Conservation (phyloP, 768 basidiomycete species). For the Boletus pseudopeckii region DNA sequence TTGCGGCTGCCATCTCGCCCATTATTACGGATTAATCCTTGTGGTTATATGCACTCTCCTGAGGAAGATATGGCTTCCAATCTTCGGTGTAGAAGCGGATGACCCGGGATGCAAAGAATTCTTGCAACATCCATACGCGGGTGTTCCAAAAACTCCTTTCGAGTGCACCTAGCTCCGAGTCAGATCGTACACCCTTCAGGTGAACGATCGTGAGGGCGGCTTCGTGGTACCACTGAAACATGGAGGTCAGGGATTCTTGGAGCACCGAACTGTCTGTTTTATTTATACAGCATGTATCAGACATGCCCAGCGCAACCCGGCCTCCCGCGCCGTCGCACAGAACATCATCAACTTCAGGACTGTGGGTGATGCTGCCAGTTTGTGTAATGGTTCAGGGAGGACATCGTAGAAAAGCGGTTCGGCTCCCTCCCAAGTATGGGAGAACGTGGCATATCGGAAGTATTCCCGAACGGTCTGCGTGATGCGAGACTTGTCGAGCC, state of each 20-base stretch:
- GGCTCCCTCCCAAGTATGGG: constrained; percentile 4
- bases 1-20: not conserved
- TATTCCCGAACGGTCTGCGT: not conserved
- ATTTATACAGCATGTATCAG: constrained; percentile 16
- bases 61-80: not conserved
- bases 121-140: not conserved
- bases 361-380: not conserved
- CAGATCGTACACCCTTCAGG: not conserved
- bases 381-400: not conserved
- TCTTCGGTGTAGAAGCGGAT: not conserved
- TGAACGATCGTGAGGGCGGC: not conserved
- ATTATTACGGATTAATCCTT: not conserved
- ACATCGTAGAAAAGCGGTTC: not conserved
- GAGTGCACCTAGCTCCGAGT: not conserved
- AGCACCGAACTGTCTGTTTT: not conserved
- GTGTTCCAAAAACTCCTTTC: not conserved
- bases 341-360: constrained; percentile 1
- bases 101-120: not conserved
- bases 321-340: not conserved
- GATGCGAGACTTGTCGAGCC: not conserved
- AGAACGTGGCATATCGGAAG: constrained; percentile 5
- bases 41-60: not conserved
- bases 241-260: not conserved
- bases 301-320: constrained; percentile 7
- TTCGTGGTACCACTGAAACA: not conserved